A percentile compares a stretch with the other conserved stretches of the same genome.
Evolutionary conservation across 2,329 filamentous ascomycete species (phyloP).

Genomic region (Trichoderma afroharzianum): DNA sequence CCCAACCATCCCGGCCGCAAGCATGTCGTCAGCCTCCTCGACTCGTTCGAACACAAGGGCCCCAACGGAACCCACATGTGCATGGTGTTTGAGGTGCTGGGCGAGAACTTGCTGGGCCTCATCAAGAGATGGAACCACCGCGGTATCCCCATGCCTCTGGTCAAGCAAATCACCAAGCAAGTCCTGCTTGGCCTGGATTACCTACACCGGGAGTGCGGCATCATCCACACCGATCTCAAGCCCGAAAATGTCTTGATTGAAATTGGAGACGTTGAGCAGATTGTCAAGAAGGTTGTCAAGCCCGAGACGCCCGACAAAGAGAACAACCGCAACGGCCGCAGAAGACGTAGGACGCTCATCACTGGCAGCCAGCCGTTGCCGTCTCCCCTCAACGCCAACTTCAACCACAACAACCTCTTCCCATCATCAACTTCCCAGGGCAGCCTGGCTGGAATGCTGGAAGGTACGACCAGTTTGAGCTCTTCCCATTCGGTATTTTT

Average conservation of each 20-base stretch:
- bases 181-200: constrained; percentile 94
- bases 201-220: constrained; percentile 94
- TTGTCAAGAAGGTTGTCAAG: constrained; percentile 94
- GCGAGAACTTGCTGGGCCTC: constrained; percentile 88
- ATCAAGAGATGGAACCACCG: constrained; percentile 99
- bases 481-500: background rate
- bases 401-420: constrained; percentile 74
- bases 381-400: constrained; percentile 88
- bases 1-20: constrained; percentile 89
- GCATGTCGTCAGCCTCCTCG: constrained; percentile 92
- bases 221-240: constrained; percentile 97
- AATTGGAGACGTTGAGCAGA: constrained; percentile 97
- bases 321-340: constrained; percentile 85
- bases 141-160: constrained; percentile 91
- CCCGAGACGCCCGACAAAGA: constrained; percentile 72
- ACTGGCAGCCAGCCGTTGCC: constrained; percentile 95
- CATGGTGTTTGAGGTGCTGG: constrained; percentile 98
- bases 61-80: constrained; percentile 96
- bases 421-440: constrained; percentile 60
- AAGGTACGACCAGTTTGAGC: constrained; percentile 52
- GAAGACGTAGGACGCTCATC: constrained; percentile 87
- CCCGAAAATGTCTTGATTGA: constrained; percentile 98
- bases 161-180: constrained; percentile 99
- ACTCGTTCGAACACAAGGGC: constrained; percentile 96
- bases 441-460: constrained; percentile 82